Percentiles rank a stretch among this genome's conserved stretches.
phyloP scores from a whole-genome alignment of 179 eudicot species.

The Beta corolliflora region DNA sequence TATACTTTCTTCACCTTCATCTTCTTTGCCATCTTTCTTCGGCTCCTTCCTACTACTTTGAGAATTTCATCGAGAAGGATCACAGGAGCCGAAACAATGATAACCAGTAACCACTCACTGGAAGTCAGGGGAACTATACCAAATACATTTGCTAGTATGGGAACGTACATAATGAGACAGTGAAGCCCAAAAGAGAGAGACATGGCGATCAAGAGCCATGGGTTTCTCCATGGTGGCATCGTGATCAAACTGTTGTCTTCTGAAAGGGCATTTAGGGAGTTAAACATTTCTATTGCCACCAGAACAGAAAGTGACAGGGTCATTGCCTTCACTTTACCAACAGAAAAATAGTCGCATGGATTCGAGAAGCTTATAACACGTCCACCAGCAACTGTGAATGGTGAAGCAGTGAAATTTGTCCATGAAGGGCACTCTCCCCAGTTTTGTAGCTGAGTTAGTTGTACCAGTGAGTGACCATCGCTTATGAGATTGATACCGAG shows the following conservation, averaged over 20 bases:
- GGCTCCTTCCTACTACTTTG: slow-evolving; percentile 53
- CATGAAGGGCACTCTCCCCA: slow-evolving; percentile 88
- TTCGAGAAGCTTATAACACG: slow-evolving; percentile 48
- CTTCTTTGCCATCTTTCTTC: slow-evolving; percentile 34
- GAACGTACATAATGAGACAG: slow-evolving; percentile 77
- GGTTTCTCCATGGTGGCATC: slow-evolving; percentile 94
- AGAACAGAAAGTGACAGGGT: slow-evolving; percentile 86
- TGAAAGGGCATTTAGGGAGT: slow-evolving; percentile 83
- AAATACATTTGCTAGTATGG: slow-evolving; percentile 70
- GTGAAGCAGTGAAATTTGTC: slow-evolving; percentile 73
- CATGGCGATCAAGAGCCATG: slow-evolving; percentile 84
- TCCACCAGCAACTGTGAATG: slow-evolving; percentile 63
- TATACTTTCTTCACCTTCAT: slow-evolving; percentile 34
- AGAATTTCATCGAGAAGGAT: slow-evolving; percentile 70
- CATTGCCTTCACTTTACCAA: slow-evolving; percentile 84
- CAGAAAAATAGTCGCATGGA: slow-evolving; percentile 80
- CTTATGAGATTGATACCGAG: slow-evolving; percentile 60
- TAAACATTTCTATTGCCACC: slow-evolving; percentile 92
- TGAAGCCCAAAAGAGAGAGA: slow-evolving; percentile 70
- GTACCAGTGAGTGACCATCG: slow-evolving; percentile 80
- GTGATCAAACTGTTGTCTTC: slow-evolving; percentile 76
- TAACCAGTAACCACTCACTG: slow-evolving; percentile 78
- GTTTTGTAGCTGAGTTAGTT: slow-evolving; percentile 62
- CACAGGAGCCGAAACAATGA: slow-evolving; percentile 66
- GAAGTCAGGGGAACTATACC: slow-evolving; percentile 68